These are phyloP conservation scores for Hyphopichia buzzinii DNA, from an alignment of 1,139 yeast species.

Conservation along the genomic window DNA sequence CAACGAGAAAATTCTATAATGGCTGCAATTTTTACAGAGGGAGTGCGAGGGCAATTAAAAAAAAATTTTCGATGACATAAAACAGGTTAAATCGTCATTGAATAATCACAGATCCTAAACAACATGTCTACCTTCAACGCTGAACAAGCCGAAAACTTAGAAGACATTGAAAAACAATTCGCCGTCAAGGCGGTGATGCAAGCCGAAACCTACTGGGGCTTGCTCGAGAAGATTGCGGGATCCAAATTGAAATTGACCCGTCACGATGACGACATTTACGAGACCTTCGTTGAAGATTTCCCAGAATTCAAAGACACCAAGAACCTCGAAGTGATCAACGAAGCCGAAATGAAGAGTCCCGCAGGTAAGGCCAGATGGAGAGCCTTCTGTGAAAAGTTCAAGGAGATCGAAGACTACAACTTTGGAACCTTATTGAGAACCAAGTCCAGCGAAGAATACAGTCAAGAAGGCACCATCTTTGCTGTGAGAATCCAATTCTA, in stretches of 20 bases:
- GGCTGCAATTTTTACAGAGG: neutral
- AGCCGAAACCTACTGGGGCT: conserved; percentile 90
- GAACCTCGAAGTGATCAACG: conserved; percentile 57
- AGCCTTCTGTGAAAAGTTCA: conserved; percentile 77
- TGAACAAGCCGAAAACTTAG: conserved; percentile 58
- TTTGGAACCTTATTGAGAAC: conserved; percentile 90
- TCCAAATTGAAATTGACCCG: conserved; percentile 74
- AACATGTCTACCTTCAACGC: conserved; percentile 42
- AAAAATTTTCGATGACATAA: conserved; percentile 1
- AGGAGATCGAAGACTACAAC: conserved; percentile 84
- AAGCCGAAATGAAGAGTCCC: conserved; percentile 78
- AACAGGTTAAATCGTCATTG: neutral
- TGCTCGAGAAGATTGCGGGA: conserved; percentile 73
- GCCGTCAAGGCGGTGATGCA: conserved; percentile 97
- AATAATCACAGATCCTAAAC: conserved; percentile 1
- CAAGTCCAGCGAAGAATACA: conserved; percentile 68
- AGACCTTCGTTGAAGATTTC: conserved; percentile 65
- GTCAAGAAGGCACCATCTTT: conserved; percentile 81
- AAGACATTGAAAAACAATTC: conserved; percentile 87
- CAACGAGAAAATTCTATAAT: conserved; percentile 1
- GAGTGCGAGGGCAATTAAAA: neutral
- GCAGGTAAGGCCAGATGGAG: conserved; percentile 91
- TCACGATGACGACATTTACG: conserved; percentile 79
- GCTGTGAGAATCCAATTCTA: conserved; percentile 92
- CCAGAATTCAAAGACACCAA: conserved; percentile 76